Base-by-base conservation (phyloP, 768 basidiomycete genomes). In the Boletus eberwhitei region DNA sequence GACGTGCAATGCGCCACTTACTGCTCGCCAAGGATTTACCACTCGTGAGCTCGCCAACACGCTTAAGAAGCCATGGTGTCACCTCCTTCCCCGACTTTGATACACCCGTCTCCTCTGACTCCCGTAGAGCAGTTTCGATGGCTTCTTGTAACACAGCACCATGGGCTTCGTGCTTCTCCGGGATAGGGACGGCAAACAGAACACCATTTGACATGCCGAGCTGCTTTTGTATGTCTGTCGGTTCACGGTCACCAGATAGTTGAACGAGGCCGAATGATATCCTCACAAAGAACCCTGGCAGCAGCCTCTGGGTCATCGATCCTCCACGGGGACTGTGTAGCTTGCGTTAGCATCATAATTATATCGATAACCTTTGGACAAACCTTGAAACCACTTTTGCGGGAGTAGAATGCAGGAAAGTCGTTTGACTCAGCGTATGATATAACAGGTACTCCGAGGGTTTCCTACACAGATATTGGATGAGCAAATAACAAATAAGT, bases 371-470 rank as follows among this genome's bases (percentile, higher is more conserved):
- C 3, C 34, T 9, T 52, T 42, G 36, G 3, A 31, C 63, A 49
- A 44, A 38, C 91, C 76, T 88, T 76, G 67, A 86, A 85, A 1
- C 96, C 96, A 58, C 92, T 94, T 48, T 75, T 76, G 17, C 88
- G 87, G 13, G 84, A 82, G 69, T 93, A 99, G 74, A 99, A 99
- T 0, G 95, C 97, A 2, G 97, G 97, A 61, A 98, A 98, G 61
- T 94, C 90, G 17, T 80, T 76, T 0, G 85, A 84, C 42, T 80
- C 64, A 1, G 85, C 84, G 61, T 90, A 95, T 0, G 91, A 82
- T 5, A 95, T 69, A 2, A 97, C 94, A 2, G 93, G 92, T 13
- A 98, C 93, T 3, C 96, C 96, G 36, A 95, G 82, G 0, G 95
- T 95, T 83, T 98, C 96, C 93, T 96, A 40, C 21, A 17, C 2